Evolutionary conservation across 2,329 filamentous ascomycete genomes (phyloP).

Genomic region (Nannizziopsis arthrosporioides): DNA sequence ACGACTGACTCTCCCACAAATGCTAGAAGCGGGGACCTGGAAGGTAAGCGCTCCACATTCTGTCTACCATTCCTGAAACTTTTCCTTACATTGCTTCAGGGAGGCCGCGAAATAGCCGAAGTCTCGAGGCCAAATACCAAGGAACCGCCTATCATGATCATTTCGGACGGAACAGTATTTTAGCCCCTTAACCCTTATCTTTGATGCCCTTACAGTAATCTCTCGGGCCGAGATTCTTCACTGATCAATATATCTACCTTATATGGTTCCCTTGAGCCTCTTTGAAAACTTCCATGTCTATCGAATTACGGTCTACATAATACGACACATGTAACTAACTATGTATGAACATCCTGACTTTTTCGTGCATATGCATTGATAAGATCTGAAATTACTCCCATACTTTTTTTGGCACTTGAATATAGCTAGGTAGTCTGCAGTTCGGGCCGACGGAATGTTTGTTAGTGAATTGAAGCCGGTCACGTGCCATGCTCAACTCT

Average conservation of each 20-base stretch:
- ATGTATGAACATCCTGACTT: too few relatives aligned
- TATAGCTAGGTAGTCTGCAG: too few relatives aligned
- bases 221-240: too few relatives aligned
- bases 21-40: slow-evolving; percentile 94
- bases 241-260: too few relatives aligned
- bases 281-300: background rate
- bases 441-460: too few relatives aligned
- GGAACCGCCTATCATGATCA: slow-evolving; percentile 88
- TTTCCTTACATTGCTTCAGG: slow-evolving; percentile 41
- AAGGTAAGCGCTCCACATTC: slow-evolving; percentile 55
- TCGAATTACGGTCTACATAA: slow-evolving; percentile 10
- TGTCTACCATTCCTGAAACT: background rate
- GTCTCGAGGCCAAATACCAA: slow-evolving; percentile 92
- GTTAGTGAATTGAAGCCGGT: too few relatives aligned
- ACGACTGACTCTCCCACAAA: slow-evolving; percentile 65
- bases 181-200: slow-evolving; percentile 32
- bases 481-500: too few relatives aligned
- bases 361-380: too few relatives aligned
- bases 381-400: too few relatives aligned
- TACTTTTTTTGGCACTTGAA: too few relatives aligned
- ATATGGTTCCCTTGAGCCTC: background rate
- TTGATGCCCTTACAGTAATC: too few relatives aligned
- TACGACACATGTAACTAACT: background rate
- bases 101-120: slow-evolving; percentile 89
- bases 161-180: slow-evolving; percentile 94